phyloP scores from a whole-genome alignment of 2,329 filamentous ascomycete genomes.

The Spiromastix sp. region DNA sequence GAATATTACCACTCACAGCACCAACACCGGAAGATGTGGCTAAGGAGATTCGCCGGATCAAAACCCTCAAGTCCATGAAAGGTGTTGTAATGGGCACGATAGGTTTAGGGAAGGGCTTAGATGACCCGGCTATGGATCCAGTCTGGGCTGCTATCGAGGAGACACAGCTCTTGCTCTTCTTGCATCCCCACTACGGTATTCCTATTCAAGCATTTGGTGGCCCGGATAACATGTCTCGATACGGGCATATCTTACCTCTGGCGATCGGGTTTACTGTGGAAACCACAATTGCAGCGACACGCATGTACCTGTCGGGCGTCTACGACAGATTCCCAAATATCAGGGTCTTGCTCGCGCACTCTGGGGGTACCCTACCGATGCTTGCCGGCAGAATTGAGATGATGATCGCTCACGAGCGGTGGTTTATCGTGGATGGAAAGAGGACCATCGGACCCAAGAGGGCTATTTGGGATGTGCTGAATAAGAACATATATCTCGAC shows the following conservation, averaged over 20 bases:
- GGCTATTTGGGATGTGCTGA: slow-evolving; percentile 54
- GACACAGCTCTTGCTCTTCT: slow-evolving; percentile 58
- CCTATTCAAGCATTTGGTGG: slow-evolving; percentile 75
- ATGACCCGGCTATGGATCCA: slow-evolving; percentile 63
- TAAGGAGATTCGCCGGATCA: slow-evolving; percentile 53
- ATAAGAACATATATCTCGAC: slow-evolving; percentile 76
- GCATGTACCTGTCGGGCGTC: slow-evolving; percentile 79
- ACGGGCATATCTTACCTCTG: slow-evolving; percentile 79
- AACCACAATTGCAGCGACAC: slow-evolving; percentile 78
- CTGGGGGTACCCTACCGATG: slow-evolving; percentile 80
- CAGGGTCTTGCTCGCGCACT: slow-evolving; percentile 72
- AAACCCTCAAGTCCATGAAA: slow-evolving; percentile 55
- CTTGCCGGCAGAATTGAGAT: slow-evolving; percentile 80
- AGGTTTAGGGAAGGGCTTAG: slow-evolving; percentile 67
- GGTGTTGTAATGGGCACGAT: slow-evolving; percentile 85
- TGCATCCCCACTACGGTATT: slow-evolving; percentile 88
- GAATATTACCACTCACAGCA: slow-evolving; percentile 66
- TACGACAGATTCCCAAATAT: slow-evolving; percentile 65
- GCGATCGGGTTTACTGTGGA: slow-evolving; percentile 85
- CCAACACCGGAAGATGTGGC: slow-evolving; percentile 49
- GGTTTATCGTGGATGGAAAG: slow-evolving; percentile 55
- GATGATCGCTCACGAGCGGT: slow-evolving; percentile 72
- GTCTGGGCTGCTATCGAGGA: slow-evolving; percentile 61
- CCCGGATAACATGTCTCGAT: slow-evolving; percentile 54
- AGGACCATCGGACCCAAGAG: slow-evolving; percentile 49